phyloP scores from a whole-genome alignment of 1,284 basidiomycete genomes.

The Rhodotorula glutinis region DNA sequence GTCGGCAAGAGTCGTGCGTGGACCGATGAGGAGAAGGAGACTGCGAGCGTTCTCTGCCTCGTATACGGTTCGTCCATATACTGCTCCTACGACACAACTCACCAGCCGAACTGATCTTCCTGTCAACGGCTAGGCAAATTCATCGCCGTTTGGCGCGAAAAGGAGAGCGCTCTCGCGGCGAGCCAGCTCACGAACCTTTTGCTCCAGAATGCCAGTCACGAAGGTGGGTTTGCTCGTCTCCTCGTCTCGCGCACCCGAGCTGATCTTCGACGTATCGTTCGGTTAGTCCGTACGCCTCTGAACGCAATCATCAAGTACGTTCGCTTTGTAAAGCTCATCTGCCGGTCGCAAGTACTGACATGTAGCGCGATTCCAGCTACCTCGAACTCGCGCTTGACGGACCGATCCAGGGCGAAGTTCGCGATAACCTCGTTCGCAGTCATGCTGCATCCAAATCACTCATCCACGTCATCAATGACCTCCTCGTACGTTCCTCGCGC shows the following conservation, averaged over 20 bases:
- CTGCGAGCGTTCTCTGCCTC: constrained; percentile 76
- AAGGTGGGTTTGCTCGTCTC: constrained; percentile 55
- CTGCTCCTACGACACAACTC: too few relatives aligned
- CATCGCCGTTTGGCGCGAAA: constrained; percentile 77
- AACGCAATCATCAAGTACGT: constrained; percentile 68
- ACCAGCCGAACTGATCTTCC: neutral
- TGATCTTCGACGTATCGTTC: neutral
- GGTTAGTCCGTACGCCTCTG: constrained; percentile 62
- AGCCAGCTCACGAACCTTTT: constrained; percentile 76
- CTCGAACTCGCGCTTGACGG: constrained; percentile 81
- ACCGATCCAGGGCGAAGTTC: constrained; percentile 69
- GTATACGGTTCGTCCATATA: constrained; percentile 73
- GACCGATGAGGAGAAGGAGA: constrained; percentile 85
- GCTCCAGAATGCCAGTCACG: constrained; percentile 83
- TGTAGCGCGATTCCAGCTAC: constrained; percentile 57
- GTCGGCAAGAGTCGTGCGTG: constrained; percentile 69
- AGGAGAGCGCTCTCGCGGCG: constrained; percentile 70
- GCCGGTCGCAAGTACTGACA: constrained; percentile 42
- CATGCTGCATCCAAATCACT: constrained; percentile 67
- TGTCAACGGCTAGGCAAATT: constrained; percentile 15
- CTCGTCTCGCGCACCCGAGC: too few relatives aligned
- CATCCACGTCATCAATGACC: constrained; percentile 76
- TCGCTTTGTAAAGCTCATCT: neutral
- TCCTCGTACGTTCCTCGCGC: constrained; percentile 56
- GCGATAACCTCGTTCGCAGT: constrained; percentile 72